phyloP scores from a whole-genome alignment of 1,139 yeast species.

The Casaregolazyma lundiana region DNA sequence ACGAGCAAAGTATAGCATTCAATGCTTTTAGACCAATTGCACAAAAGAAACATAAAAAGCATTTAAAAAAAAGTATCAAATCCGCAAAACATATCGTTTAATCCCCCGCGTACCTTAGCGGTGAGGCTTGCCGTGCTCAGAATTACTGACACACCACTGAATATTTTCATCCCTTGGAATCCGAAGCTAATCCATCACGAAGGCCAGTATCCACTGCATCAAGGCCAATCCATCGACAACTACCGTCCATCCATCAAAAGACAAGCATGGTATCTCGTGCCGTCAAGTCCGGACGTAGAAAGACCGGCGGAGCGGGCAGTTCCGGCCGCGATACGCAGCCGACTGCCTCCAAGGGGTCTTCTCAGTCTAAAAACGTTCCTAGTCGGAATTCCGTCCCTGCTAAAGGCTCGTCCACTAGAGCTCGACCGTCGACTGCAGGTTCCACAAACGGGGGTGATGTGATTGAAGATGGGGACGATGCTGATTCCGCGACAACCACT shows the following conservation, averaged over 20 bases:
- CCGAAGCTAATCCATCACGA: background rate
- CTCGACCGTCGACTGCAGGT: background rate
- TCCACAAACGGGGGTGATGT: background rate
- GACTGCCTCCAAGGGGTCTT: slow-evolving; percentile 5
- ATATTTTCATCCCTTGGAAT: background rate
- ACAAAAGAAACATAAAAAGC: no score
- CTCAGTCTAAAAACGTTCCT: background rate
- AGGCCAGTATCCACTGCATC: background rate
- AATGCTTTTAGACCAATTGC: no score
- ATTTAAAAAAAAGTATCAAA: no score
- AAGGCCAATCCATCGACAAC: slow-evolving; percentile 1
- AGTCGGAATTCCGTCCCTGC: background rate
- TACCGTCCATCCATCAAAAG: slow-evolving; percentile 5
- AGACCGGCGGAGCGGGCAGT: slow-evolving; percentile 1
- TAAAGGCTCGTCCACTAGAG: background rate
- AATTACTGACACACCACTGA: background rate
- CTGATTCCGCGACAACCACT: slow-evolving; percentile 6
- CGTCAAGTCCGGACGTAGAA: slow-evolving; percentile 5
- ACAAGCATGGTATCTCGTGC: slow-evolving; percentile 8
- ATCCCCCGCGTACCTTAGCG: background rate
- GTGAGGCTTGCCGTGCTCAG: background rate
- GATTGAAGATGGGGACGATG: slow-evolving; percentile 3
- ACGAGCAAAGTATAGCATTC: background rate
- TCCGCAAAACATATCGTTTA: background rate
- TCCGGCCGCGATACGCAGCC: slow-evolving; percentile 1